Base-by-base conservation (phyloP, 139 green algal species). In the Chlorella sp. region DNA sequence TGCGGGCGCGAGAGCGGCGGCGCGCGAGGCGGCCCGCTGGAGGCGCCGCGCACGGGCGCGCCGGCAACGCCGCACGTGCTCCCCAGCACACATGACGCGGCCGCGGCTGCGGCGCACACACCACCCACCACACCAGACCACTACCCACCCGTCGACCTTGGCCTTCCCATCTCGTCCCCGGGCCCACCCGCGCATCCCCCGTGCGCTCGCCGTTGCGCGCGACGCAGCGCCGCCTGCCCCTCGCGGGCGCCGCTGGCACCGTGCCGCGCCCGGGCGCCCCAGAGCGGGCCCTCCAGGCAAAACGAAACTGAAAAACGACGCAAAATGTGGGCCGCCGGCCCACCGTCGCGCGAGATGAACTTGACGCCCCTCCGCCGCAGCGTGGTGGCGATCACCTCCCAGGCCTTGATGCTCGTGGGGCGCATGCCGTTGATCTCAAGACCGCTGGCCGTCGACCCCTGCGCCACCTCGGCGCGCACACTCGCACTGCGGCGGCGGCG, bases 321-420 rank as follows among this genome's bases (percentile, higher is more conserved):
- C n/a, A n/a, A n/a, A n/a, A n/a, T n/a, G n/a, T n/a, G n/a, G 19
- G 48, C 45, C 0, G 45, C 67, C 67, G 48, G 48, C 15, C 45
- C 71, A 8, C 43, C 23, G 23, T 55, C 29, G 5, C 35, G 33
- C 3, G 29, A 29, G 7, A 69, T 41, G 36, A 82, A 64, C 27
- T 62, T 63, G 11, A 82, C 50, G 4, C 59, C 68, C 6, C 27
- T 53, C 42, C 67, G 53, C 61, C 50, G 58, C 25, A 83, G 46
- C 5, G 38, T 58, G 29, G 31, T 63, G 33, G 23, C 43, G 29
- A 75, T 75, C 14, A 75, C 31, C 51, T 61, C 69, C 69, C 69
- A 75, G 69, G 69, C 69, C 56, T 70, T 74, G 23, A 67, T 73
- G 7, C 56, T 74, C 3, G 79, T 84, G 38, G 79, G 79, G 12